Evolutionary conservation across 2,329 filamentous ascomycete species (phyloP).

Genomic region (Xylariaceae sp.): DNA sequence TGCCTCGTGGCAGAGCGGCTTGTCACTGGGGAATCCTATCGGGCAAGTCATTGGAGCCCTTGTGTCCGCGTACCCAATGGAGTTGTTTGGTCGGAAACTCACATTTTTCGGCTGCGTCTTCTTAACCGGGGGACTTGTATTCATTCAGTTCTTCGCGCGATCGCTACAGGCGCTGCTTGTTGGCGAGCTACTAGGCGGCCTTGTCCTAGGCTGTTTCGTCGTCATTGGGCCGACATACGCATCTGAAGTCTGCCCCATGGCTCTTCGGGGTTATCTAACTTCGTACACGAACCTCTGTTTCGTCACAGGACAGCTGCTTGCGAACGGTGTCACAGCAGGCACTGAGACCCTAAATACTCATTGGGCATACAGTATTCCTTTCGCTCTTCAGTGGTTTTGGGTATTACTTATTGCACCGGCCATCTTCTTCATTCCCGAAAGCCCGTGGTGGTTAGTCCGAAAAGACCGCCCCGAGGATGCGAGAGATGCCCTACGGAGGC

Average conservation of each 20-base stretch:
- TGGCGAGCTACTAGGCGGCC: conserved; percentile 57
- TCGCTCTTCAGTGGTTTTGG: conserved; percentile 50
- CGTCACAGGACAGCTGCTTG: conserved; percentile 58
- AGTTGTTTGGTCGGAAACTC: conserved; percentile 41
- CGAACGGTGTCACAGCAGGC: conserved; percentile 43
- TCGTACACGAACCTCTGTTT: conserved; percentile 60
- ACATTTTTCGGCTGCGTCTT: conserved; percentile 43
- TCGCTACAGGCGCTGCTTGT: conserved; percentile 53
- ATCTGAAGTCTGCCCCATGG: conserved; percentile 57
- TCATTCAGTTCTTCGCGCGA: conserved; percentile 60
- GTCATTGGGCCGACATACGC: conserved; percentile 57
- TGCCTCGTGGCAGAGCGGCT: conserved; percentile 44
- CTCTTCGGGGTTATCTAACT: conserved; percentile 54
- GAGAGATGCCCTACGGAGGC: conserved; percentile 34
- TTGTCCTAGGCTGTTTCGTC: conserved; percentile 59
- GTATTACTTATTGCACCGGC: conserved; percentile 42
- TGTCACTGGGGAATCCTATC: conserved; percentile 52
- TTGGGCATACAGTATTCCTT: conserved; percentile 49
- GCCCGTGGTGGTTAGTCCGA: conserved; percentile 48
- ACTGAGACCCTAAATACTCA: conserved; percentile 38
- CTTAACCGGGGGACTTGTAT: conserved; percentile 50
- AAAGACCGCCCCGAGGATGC: conserved; percentile 40
- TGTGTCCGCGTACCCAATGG: conserved; percentile 44
- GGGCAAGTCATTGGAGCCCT: conserved; percentile 56
- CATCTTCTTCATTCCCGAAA: conserved; percentile 45